Evolutionary conservation across 768 basidiomycete genomes (phyloP), one percentile per base, ranked within the genome.

Genomic region (Suillus ampliporus): DNA sequence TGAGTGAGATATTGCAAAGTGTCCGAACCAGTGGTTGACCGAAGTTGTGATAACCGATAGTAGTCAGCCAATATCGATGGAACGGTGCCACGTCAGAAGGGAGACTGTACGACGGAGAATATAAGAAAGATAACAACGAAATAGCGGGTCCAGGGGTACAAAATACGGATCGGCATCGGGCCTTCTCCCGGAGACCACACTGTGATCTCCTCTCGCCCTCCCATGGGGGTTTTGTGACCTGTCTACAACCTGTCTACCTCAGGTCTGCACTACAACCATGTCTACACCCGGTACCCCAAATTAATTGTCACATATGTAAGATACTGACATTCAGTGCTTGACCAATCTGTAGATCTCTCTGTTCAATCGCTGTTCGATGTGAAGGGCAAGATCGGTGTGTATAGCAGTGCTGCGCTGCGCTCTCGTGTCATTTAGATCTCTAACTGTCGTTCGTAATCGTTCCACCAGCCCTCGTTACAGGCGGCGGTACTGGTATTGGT

Each of bases 401-500:
- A 38, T 61, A 48, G 38, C 53, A 34, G 37, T 35, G 26, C 44
- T 10, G 40, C 14, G 21, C 11, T 9, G 7, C 56, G n/a, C 52
- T 46, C 38, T 31, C 48, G 13, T 50, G 26, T 26, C 28, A 58
- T 47, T 57, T 35, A 31, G 60, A n/a, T 61, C 34, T 31, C 50
- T 58, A 26, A 52, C 21, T 54, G 23, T 17, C 9, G 21, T 40
- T n/a, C n/a, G n/a, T n/a, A n/a, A n/a, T n/a, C n/a, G 14, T 67
- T n/a, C n/a, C n/a, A 26, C 17, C 50, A 90, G 91, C 89, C 56
- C 85, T 94, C 51, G 85, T 94, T 21, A 94, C 92, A 1, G 94
- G 94, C 3, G 94, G 94, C 23, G 87, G 90, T 53, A 89, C 89
- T 44, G 94, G 94, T 1, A 85, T 96, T 50, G 94, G 94, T 9